phyloP scores from a whole-genome alignment of 1,284 basidiomycete genomes.

The Trichosporon asahii region DNA sequence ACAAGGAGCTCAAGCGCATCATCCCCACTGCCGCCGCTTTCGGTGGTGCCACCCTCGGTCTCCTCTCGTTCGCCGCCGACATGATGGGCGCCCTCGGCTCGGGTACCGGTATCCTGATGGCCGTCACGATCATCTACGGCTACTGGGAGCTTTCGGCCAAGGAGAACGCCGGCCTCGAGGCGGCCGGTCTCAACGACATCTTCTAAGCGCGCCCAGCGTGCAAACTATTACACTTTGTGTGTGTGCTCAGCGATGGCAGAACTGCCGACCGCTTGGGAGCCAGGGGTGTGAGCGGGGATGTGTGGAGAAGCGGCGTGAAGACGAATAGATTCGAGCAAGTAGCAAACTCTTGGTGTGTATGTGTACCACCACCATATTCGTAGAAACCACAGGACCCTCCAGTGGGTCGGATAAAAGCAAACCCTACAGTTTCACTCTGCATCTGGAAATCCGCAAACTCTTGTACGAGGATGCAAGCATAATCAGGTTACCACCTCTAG shows the following conservation, averaged over 20 bases:
- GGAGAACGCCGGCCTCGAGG: conserved; percentile 54
- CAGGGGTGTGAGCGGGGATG: background rate
- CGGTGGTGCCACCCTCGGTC: conserved; percentile 90
- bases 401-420: background rate
- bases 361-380: conserved; percentile 9
- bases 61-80: conserved; percentile 93
- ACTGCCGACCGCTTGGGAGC: background rate
- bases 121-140: conserved; percentile 94
- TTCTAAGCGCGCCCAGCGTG: conserved; percentile 12
- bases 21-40: conserved; percentile 97
- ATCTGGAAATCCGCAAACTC: background rate
- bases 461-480: conserved; percentile 3
- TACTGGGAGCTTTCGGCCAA: conserved; percentile 59
- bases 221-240: background rate
- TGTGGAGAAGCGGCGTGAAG: background rate
- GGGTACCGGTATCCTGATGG: conserved; percentile 96
- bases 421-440: conserved; percentile 4
- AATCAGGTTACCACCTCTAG: background rate
- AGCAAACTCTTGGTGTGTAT: conserved; percentile 7
- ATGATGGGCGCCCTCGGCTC: conserved; percentile 93
- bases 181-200: conserved; percentile 52
- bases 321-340: background rate
- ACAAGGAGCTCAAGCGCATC: conserved; percentile 97
- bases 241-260: background rate
- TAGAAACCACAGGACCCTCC: background rate